Evolutionary conservation across 169 alveolate genomes (phyloP).

Genomic region (Plasmodium gallinaceum): DNA sequence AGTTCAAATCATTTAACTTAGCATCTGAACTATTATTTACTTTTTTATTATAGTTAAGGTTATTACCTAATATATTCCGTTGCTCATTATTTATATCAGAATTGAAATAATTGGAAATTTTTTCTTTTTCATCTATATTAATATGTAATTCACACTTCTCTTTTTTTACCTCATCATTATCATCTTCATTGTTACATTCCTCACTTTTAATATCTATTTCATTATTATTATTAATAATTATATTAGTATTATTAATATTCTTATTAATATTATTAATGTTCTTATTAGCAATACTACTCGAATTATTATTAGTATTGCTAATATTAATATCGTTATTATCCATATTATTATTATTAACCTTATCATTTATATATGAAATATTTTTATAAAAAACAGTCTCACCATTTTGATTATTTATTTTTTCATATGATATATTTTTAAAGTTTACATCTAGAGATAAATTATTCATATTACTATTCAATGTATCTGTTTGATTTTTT

Average conservation of each 20-base stretch:
- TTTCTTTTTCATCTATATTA: background rate
- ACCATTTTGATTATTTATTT: background rate
- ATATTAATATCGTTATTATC: background rate
- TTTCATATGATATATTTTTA: too few species aligned
- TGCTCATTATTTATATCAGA: background rate
- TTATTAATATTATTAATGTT: background rate
- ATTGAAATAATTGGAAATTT: background rate
- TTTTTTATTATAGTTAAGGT: background rate
- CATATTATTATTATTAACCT: background rate
- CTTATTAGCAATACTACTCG: background rate
- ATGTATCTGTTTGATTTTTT: background rate
- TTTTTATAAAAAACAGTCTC: background rate
- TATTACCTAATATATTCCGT: background rate
- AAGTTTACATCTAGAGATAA: too few species aligned
- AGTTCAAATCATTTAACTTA: background rate
- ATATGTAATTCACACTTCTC: background rate
- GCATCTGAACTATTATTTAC: background rate
- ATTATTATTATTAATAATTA: background rate
- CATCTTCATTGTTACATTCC: background rate
- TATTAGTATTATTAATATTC: background rate
- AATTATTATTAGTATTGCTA: background rate
- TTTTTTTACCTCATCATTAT: background rate
- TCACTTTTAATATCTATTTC: background rate
- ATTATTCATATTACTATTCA: too few species aligned
- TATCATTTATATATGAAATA: background rate